Evolutionary conservation across 75 land plant species (phyloP).

Genomic region (Picea sitchensis): DNA sequence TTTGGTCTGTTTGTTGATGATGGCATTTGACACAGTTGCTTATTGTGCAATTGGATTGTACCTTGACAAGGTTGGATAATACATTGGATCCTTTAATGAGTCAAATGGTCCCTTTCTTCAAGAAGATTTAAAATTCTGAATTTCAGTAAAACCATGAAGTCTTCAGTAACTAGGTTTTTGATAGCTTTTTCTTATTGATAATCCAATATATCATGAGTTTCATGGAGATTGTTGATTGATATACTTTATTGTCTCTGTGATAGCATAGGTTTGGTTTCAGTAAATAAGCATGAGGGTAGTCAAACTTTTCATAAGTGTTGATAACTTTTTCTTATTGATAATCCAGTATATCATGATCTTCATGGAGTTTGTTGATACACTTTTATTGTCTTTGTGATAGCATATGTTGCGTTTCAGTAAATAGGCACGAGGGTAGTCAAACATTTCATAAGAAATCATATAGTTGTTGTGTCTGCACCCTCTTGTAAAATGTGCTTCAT

Average conservation of each 20-base stretch:
- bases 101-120: not conserved
- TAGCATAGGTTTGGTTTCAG: not conserved
- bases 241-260: not conserved
- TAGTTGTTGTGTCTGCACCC: not conserved
- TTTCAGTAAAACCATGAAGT: not conserved
- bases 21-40: slow-evolving; percentile 48
- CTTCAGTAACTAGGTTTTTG: not conserved
- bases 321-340: not conserved
- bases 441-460: not conserved
- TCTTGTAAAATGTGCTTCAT: not conserved
- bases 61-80: slow-evolving; percentile 54
- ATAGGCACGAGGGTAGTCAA: not conserved
- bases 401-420: not conserved
- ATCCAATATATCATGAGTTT: not conserved
- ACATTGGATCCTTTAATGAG: not conserved
- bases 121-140: not conserved
- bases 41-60: slow-evolving; percentile 56
- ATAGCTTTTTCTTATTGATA: not conserved
- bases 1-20: slow-evolving; percentile 64
- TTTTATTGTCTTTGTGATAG: not conserved
- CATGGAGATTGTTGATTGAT: no score
- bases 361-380: no score
- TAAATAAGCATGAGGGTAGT: not conserved
- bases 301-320: not conserved
- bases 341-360: not conserved